These are phyloP conservation scores for Flaveria ramosissima DNA, from an alignment of 129 eudicot genomes.

Conservation along the genomic window DNA sequence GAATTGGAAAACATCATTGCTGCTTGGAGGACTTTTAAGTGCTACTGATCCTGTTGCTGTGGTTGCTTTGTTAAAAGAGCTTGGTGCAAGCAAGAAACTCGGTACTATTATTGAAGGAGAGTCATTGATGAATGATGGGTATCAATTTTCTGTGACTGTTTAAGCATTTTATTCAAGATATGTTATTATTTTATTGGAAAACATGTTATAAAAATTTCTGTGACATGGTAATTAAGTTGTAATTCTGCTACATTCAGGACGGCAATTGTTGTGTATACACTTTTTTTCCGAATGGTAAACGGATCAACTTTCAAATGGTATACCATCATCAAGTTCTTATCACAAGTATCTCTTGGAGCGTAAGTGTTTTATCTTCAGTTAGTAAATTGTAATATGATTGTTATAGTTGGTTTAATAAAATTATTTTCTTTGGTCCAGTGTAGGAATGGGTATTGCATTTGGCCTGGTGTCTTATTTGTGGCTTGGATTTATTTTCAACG, in stretches of 20 bases:
- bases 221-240: neutral
- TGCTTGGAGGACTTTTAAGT: slow-evolving; percentile 98
- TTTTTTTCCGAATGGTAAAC: slow-evolving; percentile 75
- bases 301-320: slow-evolving; percentile 76
- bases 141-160: slow-evolving; percentile 24
- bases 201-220: slow-evolving; percentile 10
- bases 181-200: neutral
- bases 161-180: neutral
- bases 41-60: slow-evolving; percentile 99
- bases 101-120: slow-evolving; percentile 97
- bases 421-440: slow-evolving; percentile 51
- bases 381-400: neutral
- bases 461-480: slow-evolving; percentile 84
- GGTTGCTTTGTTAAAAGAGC: slow-evolving; percentile 90
- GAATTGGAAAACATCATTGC: slow-evolving; percentile 90
- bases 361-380: slow-evolving; percentile 44
- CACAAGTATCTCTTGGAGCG: slow-evolving; percentile 94
- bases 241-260: slow-evolving; percentile 55
- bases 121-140: slow-evolving; percentile 99
- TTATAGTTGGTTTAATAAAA: slow-evolving; percentile 23
- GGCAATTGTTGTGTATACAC: slow-evolving; percentile 90
- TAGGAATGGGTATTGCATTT: slow-evolving; percentile 86
- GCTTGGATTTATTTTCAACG: slow-evolving; percentile 94
- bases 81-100: slow-evolving; percentile 96
- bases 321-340: slow-evolving; percentile 56